Percentiles rank a stretch among this genome's conserved stretches.
These are phyloP conservation scores for Dunaliella primolecta DNA, from an alignment of 139 green algal species.

Conservation along the genomic window DNA sequence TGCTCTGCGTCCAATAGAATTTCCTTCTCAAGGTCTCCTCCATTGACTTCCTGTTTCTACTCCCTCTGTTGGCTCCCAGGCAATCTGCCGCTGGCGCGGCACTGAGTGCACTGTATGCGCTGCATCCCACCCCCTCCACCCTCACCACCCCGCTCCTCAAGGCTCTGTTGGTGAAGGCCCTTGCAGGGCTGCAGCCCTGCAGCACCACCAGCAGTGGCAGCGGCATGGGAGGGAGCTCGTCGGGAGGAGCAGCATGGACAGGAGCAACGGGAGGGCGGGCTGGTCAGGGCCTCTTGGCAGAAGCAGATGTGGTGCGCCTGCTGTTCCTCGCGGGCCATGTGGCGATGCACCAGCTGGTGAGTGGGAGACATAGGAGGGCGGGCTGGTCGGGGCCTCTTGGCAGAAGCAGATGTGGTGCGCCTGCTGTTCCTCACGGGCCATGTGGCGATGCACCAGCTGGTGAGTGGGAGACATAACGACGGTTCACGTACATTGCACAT, in stretches of 20 bases:
- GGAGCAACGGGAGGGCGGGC: too few species aligned
- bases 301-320: conserved; percentile 49
- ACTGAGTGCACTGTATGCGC: conserved; percentile 70
- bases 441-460: conserved; percentile 16
- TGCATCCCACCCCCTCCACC: conserved; percentile 73
- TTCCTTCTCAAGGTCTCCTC: too few species aligned
- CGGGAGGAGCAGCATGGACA: too few species aligned
- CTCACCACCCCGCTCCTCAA: conserved; percentile 31
- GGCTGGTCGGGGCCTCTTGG: not conserved
- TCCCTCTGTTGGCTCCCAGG: conserved; percentile 34
- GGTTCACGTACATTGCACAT: too few species aligned
- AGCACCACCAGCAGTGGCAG: too few species aligned
- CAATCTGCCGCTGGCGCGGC: conserved; percentile 71
- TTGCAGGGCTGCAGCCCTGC: not conserved
- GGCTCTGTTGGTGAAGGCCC: not conserved
- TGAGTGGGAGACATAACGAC: too few species aligned
- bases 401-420: conserved; percentile 35
- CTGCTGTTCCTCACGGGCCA: conserved; percentile 82
- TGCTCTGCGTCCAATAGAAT: too few species aligned
- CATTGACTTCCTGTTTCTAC: too few species aligned
- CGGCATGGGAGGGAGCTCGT: too few species aligned
- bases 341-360: conserved; percentile 17
- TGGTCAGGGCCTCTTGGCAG: not conserved
- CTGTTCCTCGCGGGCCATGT: conserved; percentile 77
- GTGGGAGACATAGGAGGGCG: too few species aligned